These are phyloP conservation scores for Cercospora beticola DNA, from an alignment of 2,329 filamentous ascomycete species.

Conservation along the genomic window DNA sequence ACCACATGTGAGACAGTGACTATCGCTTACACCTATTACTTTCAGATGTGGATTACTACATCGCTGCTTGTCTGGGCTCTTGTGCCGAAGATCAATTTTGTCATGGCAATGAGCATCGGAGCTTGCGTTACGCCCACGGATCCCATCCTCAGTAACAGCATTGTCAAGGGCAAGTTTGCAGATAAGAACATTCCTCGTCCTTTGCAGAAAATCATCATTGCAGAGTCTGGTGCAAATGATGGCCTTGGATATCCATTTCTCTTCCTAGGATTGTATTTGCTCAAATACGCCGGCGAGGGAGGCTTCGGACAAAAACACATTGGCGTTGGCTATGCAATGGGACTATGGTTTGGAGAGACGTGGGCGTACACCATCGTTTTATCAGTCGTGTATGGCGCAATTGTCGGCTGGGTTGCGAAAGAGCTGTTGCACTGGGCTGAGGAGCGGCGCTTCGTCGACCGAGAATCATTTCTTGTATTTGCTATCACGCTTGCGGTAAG, in stretches of 20 bases:
- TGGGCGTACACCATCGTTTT: conserved; percentile 81
- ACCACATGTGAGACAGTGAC: no score
- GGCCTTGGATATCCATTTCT: conserved; percentile 86
- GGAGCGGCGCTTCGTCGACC: conserved; percentile 75
- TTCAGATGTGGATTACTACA: conserved; percentile 91
- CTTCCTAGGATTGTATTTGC: conserved; percentile 78
- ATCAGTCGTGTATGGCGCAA: conserved; percentile 72
- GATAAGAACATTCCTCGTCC: conserved; percentile 83
- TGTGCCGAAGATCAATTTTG: conserved; percentile 67
- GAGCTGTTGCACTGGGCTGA: conserved; percentile 82
- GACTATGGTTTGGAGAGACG: conserved; percentile 80
- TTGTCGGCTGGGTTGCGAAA: conserved; percentile 78
- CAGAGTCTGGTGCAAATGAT: conserved; percentile 84
- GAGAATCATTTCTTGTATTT: conserved; percentile 85
- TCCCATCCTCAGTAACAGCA: conserved; percentile 81
- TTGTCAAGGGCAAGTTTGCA: conserved; percentile 90
- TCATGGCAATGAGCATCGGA: conserved; percentile 76
- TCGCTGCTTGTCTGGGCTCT: conserved; percentile 75
- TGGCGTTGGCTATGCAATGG: conserved; percentile 66
- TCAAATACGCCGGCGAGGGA: conserved; percentile 68
- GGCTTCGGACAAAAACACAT: conserved; percentile 54
- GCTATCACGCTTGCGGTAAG: conserved; percentile 74
- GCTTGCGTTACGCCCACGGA: conserved; percentile 93
- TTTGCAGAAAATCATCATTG: conserved; percentile 66
- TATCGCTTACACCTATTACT: no score